Evolutionary conservation across 352 stramenopile genomes (phyloP).

Genomic region (Globisporangium perplexum): DNA sequence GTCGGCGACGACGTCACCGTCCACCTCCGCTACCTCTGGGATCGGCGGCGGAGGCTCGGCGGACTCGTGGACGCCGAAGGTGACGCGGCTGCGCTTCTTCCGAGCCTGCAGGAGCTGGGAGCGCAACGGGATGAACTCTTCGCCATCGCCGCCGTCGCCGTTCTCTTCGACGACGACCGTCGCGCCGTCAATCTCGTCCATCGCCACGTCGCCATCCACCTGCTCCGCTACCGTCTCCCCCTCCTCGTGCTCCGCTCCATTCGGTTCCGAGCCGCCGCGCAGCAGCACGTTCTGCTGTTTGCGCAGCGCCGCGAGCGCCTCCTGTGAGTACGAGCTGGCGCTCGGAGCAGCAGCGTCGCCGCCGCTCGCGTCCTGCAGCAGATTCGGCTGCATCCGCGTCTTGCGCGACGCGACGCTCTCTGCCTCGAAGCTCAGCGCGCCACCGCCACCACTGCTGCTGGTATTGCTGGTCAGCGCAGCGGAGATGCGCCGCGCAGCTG

Average conservation of each 20-base stretch:
- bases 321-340: constrained; percentile 32
- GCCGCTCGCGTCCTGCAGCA: constrained; percentile 18
- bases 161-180: constrained; percentile 14
- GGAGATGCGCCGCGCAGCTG: background rate
- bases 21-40: constrained; percentile 36
- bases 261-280: constrained; percentile 1
- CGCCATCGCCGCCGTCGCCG: constrained; percentile 16
- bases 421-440: background rate
- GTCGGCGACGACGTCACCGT: constrained; percentile 10
- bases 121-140: constrained; percentile 70
- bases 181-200: constrained; percentile 28
- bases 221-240: background rate
- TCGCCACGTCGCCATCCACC: background rate
- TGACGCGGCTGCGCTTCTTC: constrained; percentile 53
- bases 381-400: constrained; percentile 49
- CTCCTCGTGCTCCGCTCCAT: constrained; percentile 7
- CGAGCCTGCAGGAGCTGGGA: constrained; percentile 30
- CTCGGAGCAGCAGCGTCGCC: constrained; percentile 2
- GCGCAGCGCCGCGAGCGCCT: constrained; percentile 50
- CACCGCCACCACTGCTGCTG: constrained; percentile 1
- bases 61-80: constrained; percentile 39
- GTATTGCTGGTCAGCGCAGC: constrained; percentile 20
- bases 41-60: constrained; percentile 25
- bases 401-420: background rate
- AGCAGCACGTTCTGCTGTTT: constrained; percentile 68